Percentiles rank a stretch among this genome's conserved stretches.
These are phyloP conservation scores for Apiotrichum laibachii DNA, from an alignment of 1,284 basidiomycete genomes.

Conservation along the genomic window DNA sequence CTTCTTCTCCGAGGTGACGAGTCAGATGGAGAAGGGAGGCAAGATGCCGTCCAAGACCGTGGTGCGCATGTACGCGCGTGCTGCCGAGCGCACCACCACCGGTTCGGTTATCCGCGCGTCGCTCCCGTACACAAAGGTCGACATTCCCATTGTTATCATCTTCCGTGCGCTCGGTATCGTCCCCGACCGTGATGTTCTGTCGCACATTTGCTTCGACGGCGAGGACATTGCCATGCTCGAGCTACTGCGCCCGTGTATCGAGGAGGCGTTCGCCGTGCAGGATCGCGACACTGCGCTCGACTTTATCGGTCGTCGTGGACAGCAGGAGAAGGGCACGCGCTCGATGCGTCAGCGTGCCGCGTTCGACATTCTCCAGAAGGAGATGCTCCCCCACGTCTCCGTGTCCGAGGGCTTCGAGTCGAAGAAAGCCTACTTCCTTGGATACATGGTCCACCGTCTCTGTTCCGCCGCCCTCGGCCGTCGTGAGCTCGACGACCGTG, in stretches of 20 bases:
- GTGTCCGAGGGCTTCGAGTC: conserved; percentile 94
- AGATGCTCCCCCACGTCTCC: conserved; percentile 97
- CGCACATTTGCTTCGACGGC: conserved; percentile 98
- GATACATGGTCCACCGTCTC: conserved; percentile 99
- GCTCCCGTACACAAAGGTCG: conserved; percentile 96
- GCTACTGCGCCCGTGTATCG: conserved; percentile 97
- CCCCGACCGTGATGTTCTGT: conserved; percentile 94
- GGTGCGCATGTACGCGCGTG: conserved; percentile 92
- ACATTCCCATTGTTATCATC: conserved; percentile 98
- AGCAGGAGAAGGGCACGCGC: conserved; percentile 86
- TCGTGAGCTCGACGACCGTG: conserved; percentile 95
- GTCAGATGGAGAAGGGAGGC: conserved; percentile 96
- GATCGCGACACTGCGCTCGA: conserved; percentile 89
- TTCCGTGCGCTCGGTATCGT: conserved; percentile 98
- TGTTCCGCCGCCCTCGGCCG: conserved; percentile 89
- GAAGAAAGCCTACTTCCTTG: conserved; percentile 99
- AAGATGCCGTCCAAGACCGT: conserved; percentile 98
- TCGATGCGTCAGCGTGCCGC: conserved; percentile 93
- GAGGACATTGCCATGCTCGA: conserved; percentile 95
- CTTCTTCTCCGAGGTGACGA: conserved; percentile 95
- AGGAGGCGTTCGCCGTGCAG: conserved; percentile 97
- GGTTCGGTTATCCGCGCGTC: conserved; percentile 96
- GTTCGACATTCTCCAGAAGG: conserved; percentile 96
- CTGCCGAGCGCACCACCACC: conserved; percentile 52
- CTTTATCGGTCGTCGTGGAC: conserved; percentile 97